Conservation (phyloP, 2,329 filamentous ascomycete species). For the Colletotrichum orbiculare region DNA sequence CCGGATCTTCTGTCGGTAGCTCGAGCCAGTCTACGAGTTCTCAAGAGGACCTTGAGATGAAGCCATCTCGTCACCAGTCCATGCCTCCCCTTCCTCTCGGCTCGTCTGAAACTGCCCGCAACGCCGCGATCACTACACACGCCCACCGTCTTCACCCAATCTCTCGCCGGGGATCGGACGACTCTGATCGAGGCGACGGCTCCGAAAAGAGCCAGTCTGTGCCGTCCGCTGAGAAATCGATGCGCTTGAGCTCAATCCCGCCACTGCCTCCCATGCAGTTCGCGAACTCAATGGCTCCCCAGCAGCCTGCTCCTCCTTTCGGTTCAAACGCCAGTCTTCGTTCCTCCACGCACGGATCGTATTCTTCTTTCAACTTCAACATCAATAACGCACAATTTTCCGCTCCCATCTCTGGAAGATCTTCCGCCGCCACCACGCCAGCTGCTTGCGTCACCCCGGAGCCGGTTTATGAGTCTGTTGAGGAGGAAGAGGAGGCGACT, state of each 20-base stretch:
- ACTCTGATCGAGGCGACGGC: constrained; percentile 38
- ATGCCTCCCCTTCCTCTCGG: constrained; percentile 20
- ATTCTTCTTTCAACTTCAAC: constrained; percentile 36
- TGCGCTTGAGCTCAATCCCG: constrained; percentile 44
- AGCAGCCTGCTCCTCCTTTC: constrained; percentile 2
- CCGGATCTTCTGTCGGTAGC: constrained; percentile 48
- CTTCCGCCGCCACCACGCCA: constrained; percentile 35
- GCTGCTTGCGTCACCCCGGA: constrained; percentile 32
- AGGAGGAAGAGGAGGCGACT: constrained; percentile 20
- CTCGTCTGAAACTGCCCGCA: constrained; percentile 4
- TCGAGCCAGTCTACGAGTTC: constrained; percentile 52
- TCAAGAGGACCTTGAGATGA: constrained; percentile 54
- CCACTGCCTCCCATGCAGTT: constrained; percentile 24
- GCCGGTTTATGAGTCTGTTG: constrained; percentile 29
- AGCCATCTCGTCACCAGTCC: constrained; percentile 38
- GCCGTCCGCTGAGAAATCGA: constrained; percentile 37
- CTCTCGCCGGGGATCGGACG: constrained; percentile 45
- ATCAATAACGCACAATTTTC: constrained; percentile 23
- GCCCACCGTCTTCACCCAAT: constrained; percentile 43
- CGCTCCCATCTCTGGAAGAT: constrained; percentile 32
- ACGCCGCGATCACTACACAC: constrained; percentile 2
- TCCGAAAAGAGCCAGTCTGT: constrained; percentile 22
- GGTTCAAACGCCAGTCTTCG: constrained; percentile 35
- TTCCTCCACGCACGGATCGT: constrained; percentile 25
- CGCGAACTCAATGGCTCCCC: background rate